A percentile compares a stretch with the other conserved stretches of the same genome.
Conservation (phyloP, 345 rosid genomes). For the Moricandia arvensis region DNA sequence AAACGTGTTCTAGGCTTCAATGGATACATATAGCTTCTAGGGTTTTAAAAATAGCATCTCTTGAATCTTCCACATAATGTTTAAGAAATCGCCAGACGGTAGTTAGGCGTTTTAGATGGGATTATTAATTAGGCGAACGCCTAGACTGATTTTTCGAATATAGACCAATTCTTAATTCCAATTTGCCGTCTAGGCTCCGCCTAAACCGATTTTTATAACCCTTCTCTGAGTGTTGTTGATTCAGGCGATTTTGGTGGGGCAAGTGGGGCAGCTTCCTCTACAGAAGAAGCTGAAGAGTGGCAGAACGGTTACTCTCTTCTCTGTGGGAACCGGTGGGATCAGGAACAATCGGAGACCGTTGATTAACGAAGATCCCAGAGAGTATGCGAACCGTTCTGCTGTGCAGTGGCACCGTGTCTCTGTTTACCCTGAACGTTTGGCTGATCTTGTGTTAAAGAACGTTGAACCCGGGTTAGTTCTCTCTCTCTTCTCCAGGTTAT, state of each 20-base stretch:
- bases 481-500: background rate
- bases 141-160: too few species aligned
- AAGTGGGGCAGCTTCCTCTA: slow-evolving; percentile 73
- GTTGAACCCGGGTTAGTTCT: slow-evolving; percentile 78
- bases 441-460: slow-evolving; percentile 54
- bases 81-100: too few species aligned
- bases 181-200: too few species aligned
- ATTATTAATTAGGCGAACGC: too few species aligned
- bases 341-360: slow-evolving; percentile 71
- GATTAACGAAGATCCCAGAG: slow-evolving; percentile 69
- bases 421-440: slow-evolving; percentile 63
- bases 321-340: slow-evolving; percentile 89
- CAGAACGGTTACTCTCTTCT: slow-evolving; percentile 51
- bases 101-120: too few species aligned
- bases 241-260: slow-evolving; percentile 93
- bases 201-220: too few species aligned
- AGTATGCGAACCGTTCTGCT: slow-evolving; percentile 59
- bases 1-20: too few species aligned
- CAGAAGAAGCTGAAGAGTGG: slow-evolving; percentile 82
- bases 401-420: slow-evolving; percentile 97
- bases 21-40: background rate
- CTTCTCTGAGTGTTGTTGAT: background rate
- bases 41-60: background rate
- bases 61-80: background rate
- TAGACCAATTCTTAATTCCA: too few species aligned